Base-by-base conservation (phyloP, 129 eudicot genomes). In the Scalesia atractyloides region DNA sequence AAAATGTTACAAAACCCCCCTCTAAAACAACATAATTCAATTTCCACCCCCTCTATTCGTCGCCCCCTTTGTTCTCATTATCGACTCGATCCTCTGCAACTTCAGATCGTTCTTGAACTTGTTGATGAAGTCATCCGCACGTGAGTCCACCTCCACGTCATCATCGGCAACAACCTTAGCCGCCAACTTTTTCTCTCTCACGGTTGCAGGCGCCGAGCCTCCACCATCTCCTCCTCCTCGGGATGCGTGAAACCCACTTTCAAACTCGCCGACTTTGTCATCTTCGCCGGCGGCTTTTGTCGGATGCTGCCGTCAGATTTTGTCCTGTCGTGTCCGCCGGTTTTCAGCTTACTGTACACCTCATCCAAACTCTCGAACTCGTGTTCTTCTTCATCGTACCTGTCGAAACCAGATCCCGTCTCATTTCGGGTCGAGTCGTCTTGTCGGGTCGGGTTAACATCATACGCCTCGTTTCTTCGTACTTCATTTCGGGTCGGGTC, bases 91-190 rank as follows among this genome's bases (percentile, higher is more conserved):
- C 86, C 97, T 82, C 86, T 94, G 98, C 72, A 94, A 73, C 88
- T 84, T 88, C 70, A 94, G 56, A 71, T 94, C 91, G 30, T 90
- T 79, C 93, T 76, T 87, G 68, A 94, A 94, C 76, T 39, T 86
- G 85, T 84, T 86, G 57, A 94, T 94, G 79, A 94, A 94, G 59
- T 87, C 91, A 71, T 88, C 98, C 7, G 98, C 98, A 49, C 78
- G 84, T 0, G 91, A 83, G 74, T 94, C 97, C 2, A 94, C 96
- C 72, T 83, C 98, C 12, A 62, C 81, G 66, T 84, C 98, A 9
- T 34, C 80, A 34, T 82, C 95, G 1, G n/a, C 51, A 48, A 0
- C 51, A 56, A 15, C 18, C 9, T 68, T 15, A 11, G 9, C 80
- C 67, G 74, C 79, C 22, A 81, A 52, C 30, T 61, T 66, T 71